Conservation (phyloP, 2,329 filamentous ascomycete genomes). For the Fusarium agapanthi region DNA sequence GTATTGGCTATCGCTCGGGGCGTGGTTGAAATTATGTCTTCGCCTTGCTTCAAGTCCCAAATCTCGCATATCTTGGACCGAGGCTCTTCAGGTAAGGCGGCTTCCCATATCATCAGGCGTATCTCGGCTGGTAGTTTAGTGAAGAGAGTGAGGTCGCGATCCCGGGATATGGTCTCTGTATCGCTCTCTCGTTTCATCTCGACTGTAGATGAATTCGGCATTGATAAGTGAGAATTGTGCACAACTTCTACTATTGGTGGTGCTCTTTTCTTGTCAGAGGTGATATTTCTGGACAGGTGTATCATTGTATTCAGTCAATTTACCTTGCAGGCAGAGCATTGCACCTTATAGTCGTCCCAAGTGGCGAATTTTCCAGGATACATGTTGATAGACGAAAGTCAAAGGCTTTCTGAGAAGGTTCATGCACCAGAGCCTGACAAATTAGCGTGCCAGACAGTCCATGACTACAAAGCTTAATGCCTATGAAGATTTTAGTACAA, state of each 20-base stretch:
- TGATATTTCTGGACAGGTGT: no score
- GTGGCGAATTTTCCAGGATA: no score
- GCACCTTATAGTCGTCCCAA: neutral
- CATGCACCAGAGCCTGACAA: neutral
- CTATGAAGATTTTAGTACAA: neutral
- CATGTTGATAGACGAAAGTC: neutral
- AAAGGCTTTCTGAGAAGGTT: neutral
- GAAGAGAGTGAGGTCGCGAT: neutral
- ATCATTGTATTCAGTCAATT: neutral
- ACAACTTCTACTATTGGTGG: neutral
- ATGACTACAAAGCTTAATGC: neutral
- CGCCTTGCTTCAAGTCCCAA: neutral
- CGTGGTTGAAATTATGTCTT: neutral
- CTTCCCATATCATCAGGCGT: slow-evolving; percentile 3
- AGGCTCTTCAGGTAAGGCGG: neutral
- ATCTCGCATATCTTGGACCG: neutral
- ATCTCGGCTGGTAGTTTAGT: neutral
- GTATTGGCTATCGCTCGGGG: neutral
- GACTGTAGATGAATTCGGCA: no score
- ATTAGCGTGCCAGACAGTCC: neutral
- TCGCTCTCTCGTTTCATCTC: neutral
- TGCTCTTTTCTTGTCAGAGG: neutral
- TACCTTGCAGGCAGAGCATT: neutral
- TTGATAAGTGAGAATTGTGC: neutral
- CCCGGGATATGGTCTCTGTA: no score